Conservation (phyloP, 768 basidiomycete genomes). For the Tremella mesenterica region DNA sequence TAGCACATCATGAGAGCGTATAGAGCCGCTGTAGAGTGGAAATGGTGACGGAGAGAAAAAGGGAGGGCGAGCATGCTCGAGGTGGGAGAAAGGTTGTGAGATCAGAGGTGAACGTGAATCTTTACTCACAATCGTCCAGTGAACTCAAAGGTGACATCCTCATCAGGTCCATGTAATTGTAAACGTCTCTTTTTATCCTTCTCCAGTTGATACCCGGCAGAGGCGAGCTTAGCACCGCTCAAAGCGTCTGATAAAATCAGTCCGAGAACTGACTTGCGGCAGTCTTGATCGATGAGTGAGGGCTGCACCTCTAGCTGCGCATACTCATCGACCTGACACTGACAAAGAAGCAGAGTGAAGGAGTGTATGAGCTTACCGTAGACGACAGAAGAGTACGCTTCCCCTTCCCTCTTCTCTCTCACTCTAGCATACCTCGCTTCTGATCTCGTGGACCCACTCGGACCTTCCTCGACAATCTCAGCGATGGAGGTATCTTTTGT, state of each 20-base stretch:
- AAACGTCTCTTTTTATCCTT: slow-evolving; percentile 35
- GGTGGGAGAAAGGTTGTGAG: background rate
- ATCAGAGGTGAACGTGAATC: no score
- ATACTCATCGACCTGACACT: background rate
- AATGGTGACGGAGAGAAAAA: background rate
- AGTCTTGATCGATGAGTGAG: no score
- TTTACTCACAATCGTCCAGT: slow-evolving; percentile 37
- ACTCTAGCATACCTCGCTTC: slow-evolving; percentile 23
- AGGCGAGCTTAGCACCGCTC: slow-evolving; percentile 33
- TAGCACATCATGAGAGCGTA: background rate
- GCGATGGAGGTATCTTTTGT: background rate
- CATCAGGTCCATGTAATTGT: slow-evolving; percentile 42
- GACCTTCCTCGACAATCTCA: background rate
- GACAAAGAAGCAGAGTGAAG: background rate
- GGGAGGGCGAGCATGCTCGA: background rate
- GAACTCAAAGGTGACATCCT: slow-evolving; percentile 33
- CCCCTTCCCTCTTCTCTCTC: slow-evolving; percentile 16
- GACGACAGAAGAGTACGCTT: slow-evolving; percentile 23
- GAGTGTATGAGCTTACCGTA: slow-evolving; percentile 21
- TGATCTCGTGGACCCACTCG: background rate
- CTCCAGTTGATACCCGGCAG: slow-evolving; percentile 19
- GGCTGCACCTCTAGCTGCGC: no score
- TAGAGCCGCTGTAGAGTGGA: background rate
- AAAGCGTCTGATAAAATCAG: slow-evolving; percentile 25
- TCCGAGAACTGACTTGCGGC: no score